phyloP scores from a whole-genome alignment of 345 rosid species.

The Excoecaria agallocha region DNA sequence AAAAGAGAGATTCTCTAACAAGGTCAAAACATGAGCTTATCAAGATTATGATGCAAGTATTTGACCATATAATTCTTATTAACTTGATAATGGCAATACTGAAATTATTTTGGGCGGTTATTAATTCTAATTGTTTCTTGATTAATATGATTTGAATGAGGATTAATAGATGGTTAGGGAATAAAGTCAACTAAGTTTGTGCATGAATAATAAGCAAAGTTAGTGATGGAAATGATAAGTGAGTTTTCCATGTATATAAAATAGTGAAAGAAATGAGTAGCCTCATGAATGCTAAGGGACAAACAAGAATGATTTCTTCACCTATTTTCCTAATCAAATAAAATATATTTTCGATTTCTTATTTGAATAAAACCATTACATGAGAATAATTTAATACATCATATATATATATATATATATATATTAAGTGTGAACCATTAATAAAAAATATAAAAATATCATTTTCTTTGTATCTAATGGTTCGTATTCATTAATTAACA shows the following conservation, averaged over 20 bases:
- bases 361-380: constrained; percentile 25
- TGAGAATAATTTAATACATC: no score
- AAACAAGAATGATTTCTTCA: constrained; percentile 29
- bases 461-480: no score
- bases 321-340: constrained; percentile 14
- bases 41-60: constrained; percentile 17
- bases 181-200: constrained; percentile 28
- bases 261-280: constrained; percentile 33
- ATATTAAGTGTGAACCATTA: no score
- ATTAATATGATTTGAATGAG: background rate
- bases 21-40: constrained; percentile 19
- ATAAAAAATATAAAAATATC: no score
- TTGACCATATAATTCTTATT: constrained; percentile 9
- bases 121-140: background rate
- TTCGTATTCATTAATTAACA: no score
- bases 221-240: constrained; percentile 30
- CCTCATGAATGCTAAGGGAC: constrained; percentile 38
- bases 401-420: no score
- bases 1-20: background rate
- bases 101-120: constrained; percentile 5
- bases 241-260: constrained; percentile 20
- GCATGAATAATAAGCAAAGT: constrained; percentile 21
- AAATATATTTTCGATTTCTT: constrained; percentile 19
- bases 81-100: background rate
- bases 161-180: constrained; percentile 4